Evolutionary conservation across 495 filamentous ascomycete species (phyloP), one percentile per base, ranked within the genome.

Genomic region (Monascus purpureus): DNA sequence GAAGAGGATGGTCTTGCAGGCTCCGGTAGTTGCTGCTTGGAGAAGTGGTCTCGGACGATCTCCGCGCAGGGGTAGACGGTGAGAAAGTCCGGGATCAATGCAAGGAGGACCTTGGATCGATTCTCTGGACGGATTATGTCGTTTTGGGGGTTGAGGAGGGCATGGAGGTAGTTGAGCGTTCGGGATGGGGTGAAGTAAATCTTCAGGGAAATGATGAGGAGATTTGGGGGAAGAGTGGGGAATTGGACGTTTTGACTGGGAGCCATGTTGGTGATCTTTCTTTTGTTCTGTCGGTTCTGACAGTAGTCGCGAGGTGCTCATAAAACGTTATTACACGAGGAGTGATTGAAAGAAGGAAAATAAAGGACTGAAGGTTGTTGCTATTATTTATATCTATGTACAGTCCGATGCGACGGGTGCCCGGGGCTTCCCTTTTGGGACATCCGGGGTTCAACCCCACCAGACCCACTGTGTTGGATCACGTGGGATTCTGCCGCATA

Each of bases 181-280:
- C 59, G 59, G 13, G 68, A 52, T 13, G 75, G 67, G 55, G 70
- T 69, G 53, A 87, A 87, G 65, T 88, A 88, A 73, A 85, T 82
- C 49, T 92, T 88, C 14, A 81, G 68, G 32, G 74, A 81, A 50
- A 87, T 75, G 47, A 81, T 79, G 31, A 92, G 67, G 32, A 87
- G 64, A 36, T 71, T 78, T 38, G 70, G 62, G n/a, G 68, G 70
- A 12, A 73, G 58, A 9, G 55, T 36, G 28, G 67, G 58, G 26
- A 63, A 54, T 3, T n/a, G 5, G 20, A 4, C 5, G 20, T 22
- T 9, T 22, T 9, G 9, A 9, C 9, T 28, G 25, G 45, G 31
- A 17, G 46, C 28, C 53, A 52, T 52, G 22, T 28, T 35, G 39
- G 25, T 22, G 4, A 9, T 22, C 20, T 9, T 4, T 22, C 9